Evolutionary conservation across 179 eudicot species (phyloP).

Genomic region (Camellia oleifera): DNA sequence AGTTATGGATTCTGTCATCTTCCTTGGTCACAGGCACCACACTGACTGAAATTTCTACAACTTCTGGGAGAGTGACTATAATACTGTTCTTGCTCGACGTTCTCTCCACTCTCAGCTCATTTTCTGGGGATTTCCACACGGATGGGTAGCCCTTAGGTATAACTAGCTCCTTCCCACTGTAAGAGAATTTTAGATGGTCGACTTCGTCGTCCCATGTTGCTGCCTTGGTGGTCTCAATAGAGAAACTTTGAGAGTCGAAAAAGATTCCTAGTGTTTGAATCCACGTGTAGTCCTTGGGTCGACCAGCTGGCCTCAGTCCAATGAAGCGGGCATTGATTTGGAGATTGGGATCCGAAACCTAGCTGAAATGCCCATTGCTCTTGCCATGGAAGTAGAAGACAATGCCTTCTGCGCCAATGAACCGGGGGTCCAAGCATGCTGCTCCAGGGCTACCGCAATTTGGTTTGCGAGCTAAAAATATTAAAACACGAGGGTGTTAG

Average conservation of each 20-base stretch:
- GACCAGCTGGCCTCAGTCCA: conserved; percentile 52
- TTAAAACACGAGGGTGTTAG: not conserved
- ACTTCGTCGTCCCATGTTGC: conserved; percentile 45
- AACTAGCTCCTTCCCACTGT: conserved; percentile 25
- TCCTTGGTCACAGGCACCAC: conserved; percentile 53
- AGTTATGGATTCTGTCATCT: conserved; percentile 50
- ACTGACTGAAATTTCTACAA: conserved; percentile 44
- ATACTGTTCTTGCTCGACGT: conserved; percentile 41
- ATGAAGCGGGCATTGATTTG: conserved; percentile 72
- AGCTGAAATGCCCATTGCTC: conserved; percentile 51
- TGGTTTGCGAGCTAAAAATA: conserved; percentile 45
- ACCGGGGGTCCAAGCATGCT: conserved; percentile 74
- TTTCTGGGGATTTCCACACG: conserved; percentile 19
- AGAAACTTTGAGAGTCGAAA: conserved; percentile 42
- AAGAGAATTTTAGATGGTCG: conserved; percentile 41
- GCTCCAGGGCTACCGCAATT: conserved; percentile 48
- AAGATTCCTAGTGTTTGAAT: conserved; percentile 65
- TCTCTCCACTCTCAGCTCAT: conserved; percentile 38
- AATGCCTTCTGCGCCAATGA: conserved; percentile 69
- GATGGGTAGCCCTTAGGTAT: conserved; percentile 29
- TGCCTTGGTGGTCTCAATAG: conserved; percentile 51
- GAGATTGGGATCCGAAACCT: conserved; percentile 59
- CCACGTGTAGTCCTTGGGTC: conserved; percentile 64
- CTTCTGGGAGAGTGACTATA: conserved; percentile 30
- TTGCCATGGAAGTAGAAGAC: conserved; percentile 89